Base-by-base conservation (phyloP, 768 basidiomycete genomes). In the Lactifluus volemus region DNA sequence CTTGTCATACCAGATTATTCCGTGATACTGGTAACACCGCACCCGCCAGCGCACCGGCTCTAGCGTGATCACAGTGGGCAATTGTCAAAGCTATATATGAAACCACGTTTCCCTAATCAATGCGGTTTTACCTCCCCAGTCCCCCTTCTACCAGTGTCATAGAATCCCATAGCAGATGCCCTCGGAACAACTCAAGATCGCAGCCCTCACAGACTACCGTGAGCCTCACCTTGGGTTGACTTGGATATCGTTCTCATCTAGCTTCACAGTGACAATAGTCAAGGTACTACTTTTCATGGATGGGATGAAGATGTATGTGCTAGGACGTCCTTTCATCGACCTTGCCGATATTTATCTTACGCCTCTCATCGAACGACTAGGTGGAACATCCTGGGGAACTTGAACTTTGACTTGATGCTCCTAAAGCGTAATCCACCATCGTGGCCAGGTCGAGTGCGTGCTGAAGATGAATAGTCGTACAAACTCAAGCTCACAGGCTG, bases 351-450 rank as follows among this genome's bases (percentile, higher is more conserved):
- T 11, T 21, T 50, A 12, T 6, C 49, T 45, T 21, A 41, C 41
- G 19, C 38, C 11, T 15, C 7, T 1, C 6, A 19, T 32, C 12
- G 11, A 42, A 10, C n/a, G 8, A 41, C 32, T 19, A 60, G 60
- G 32, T 60, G 60, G 48, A 45, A 60, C 17, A 44, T 55, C 34
- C 6, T 60, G n/a, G 10, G 36, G 11, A 60, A 60, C 41, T 15
- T 60, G 49, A 48, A 50, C n/a, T 60, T 60, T 9, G 60, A 60
- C 53, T 60, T 53, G 60, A 55, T 6, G 30, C 41, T 60, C 49
- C 9, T 60, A 10, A 3, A 6, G 15, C 21, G 53, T 10, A 36
- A 25, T 10, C 39, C 32, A 5, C 2, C 9, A 21, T 44, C 12
- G 19, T 60, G 53, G 53, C 54, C 60, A 0, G 47, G 53, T 21